Evolutionary conservation across 148 eudicot genomes (phyloP).

Genomic region (Vaccinium vitisidaea): DNA sequence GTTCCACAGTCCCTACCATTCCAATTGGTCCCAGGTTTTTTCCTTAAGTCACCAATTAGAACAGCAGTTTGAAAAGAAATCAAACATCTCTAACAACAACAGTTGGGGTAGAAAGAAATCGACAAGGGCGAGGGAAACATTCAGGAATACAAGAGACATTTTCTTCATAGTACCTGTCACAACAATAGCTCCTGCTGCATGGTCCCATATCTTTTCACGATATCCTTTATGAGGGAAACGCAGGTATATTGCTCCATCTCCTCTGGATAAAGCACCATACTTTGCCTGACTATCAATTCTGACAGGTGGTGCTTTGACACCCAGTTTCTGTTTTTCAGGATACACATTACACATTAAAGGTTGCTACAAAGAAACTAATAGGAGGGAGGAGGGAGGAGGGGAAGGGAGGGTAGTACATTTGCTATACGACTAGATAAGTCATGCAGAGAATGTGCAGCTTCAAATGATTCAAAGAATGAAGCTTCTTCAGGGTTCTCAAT

Average conservation of each 20-base stretch:
- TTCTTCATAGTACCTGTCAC: constrained; percentile 56
- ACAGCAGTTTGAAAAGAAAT: neutral
- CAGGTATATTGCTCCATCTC: constrained; percentile 95
- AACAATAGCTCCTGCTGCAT: constrained; percentile 92
- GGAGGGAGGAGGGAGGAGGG: neutral
- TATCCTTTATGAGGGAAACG: constrained; percentile 93
- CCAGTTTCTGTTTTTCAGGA: constrained; percentile 64
- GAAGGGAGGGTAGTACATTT: constrained; percentile 34
- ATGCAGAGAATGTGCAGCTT: constrained; percentile 85
- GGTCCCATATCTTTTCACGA: constrained; percentile 98
- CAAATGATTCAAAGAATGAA: constrained; percentile 91
- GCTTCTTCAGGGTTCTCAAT: constrained; percentile 88
- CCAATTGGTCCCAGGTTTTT: neutral
- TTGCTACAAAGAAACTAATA: neutral
- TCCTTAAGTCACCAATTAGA: neutral
- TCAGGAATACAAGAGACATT: neutral
- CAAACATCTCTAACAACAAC: neutral
- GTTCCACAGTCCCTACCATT: neutral
- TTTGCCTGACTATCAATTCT: constrained; percentile 99
- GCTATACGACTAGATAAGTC: constrained; percentile 84
- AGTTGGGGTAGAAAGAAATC: neutral
- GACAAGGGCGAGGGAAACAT: neutral
- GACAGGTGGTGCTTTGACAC: constrained; percentile 96
- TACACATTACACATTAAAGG: constrained; percentile 10
- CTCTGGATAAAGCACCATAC: constrained; percentile 93